Evolutionary conservation across 768 basidiomycete species (phyloP), one percentile per base, ranked within the genome.

Genomic region (Ephemerocybe angulata): DNA sequence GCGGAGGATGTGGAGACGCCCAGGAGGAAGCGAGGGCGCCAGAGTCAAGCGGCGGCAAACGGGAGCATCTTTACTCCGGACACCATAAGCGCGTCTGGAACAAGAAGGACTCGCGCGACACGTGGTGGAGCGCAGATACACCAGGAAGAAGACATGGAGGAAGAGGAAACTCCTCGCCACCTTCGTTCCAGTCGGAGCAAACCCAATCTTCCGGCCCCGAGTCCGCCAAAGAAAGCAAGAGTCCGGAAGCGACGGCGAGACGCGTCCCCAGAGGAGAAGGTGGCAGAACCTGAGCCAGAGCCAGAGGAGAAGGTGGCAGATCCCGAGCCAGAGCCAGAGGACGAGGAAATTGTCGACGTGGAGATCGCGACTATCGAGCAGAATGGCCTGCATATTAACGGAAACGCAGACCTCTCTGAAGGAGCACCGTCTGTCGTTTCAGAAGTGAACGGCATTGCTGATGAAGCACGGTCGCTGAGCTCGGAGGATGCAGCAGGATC

Each of bases 291-390:
- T 8, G 22, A 40, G 28, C 41, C 52, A 15, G 41, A 56, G 40
- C 24, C 25, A 15, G 60, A 54, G 4, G 56, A 59, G 22, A 58
- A 53, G 11, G 58, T 43, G 43, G 53, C 56, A 19, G 51, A 52
- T 27, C 50, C 43, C 38, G 54, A 55, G 50, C 55, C 38, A 44
- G 47, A 50, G 11, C 50, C 37, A 25, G 43, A 27, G 28, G 54
- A 51, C 21, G 33, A 17, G 33, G n/a, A n/a, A n/a, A 53, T 28
- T 17, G 44, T 55, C 50, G 42, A 49, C 3, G 53, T 24, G 28
- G 53, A 56, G 31, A 38, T 50, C 15, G 38, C 19, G 33, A 15
- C 24, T 21, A 12, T 41, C 7, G 24, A 13, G 37, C 38, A 6
- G 1, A 50, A 50, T 30, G 54, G 40, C 25, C 38, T 29, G 17